These are phyloP conservation scores for Suhomyces terraborum DNA, from an alignment of 1,139 yeast genomes.

Conservation along the genomic window DNA sequence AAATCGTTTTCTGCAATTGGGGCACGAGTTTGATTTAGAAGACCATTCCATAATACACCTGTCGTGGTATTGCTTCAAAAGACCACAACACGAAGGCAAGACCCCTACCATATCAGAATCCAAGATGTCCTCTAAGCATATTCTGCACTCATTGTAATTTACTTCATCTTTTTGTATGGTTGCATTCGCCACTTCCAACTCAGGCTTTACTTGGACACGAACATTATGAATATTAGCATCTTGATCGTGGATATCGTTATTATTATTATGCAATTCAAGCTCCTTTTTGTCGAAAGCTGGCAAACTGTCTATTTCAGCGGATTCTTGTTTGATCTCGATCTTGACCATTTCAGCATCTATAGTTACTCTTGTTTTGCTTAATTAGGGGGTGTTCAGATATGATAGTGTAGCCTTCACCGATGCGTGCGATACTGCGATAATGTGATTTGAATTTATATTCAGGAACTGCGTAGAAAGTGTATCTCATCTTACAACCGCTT, in stretches of 20 bases:
- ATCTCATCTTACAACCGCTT: slow-evolving; percentile 62
- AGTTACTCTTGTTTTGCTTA: not conserved
- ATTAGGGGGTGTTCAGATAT: not conserved
- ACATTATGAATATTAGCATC: not conserved
- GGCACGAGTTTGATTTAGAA: slow-evolving; percentile 52
- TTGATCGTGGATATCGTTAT: no score
- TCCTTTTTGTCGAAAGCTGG: not conserved
- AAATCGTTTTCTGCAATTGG: slow-evolving; percentile 49
- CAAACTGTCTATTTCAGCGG: not conserved
- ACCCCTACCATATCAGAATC: slow-evolving; percentile 31
- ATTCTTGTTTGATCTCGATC: slow-evolving; percentile 1
- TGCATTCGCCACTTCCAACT: slow-evolving; percentile 4
- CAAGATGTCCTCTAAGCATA: slow-evolving; percentile 47
- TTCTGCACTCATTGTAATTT: slow-evolving; percentile 45
- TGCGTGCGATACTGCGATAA: slow-evolving; percentile 2
- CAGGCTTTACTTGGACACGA: not conserved
- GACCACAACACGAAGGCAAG: slow-evolving; percentile 41
- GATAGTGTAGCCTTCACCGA: not conserved
- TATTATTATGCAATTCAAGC: not conserved
- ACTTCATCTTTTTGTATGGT: not conserved
- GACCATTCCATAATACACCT: slow-evolving; percentile 51
- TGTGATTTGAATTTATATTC: slow-evolving; percentile 5
- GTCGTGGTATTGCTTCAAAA: slow-evolving; percentile 42
- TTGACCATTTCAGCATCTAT: slow-evolving; percentile 1
- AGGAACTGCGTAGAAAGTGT: slow-evolving; percentile 71